Conservation (phyloP, 176 grass and related monocot genomes). For the Paspalum vaginatum region DNA sequence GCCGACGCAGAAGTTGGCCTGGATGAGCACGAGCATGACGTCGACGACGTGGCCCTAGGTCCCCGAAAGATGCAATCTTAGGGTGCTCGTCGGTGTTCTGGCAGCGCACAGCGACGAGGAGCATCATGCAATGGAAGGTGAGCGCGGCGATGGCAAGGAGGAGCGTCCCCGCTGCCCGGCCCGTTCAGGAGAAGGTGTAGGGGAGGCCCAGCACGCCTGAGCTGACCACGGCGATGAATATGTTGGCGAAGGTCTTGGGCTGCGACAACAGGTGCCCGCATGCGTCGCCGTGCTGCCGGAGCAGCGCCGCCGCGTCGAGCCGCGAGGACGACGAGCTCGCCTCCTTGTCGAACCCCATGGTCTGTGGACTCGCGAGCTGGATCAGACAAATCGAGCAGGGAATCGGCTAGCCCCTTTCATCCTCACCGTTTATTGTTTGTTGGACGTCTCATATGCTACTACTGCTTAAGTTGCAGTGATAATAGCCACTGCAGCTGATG, state of each 20-base stretch:
- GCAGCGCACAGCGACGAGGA: conserved; percentile 70
- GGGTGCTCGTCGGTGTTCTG: conserved; percentile 49
- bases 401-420: too few relatives aligned
- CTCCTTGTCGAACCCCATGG: conserved; percentile 70
- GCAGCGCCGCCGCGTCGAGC: conserved; percentile 56
- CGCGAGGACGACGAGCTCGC: conserved; percentile 61
- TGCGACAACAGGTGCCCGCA: conserved; percentile 63
- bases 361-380: background rate
- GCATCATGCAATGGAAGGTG: conserved; percentile 97
- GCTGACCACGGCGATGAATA: conserved; percentile 91
- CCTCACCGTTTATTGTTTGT: too few relatives aligned
- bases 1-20: conserved; percentile 85
- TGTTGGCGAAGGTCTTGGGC: conserved; percentile 95
- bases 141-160: conserved; percentile 73
- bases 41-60: conserved; percentile 88
- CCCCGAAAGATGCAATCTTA: conserved; percentile 86
- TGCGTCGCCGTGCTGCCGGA: conserved; percentile 43
- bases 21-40: conserved; percentile 95
- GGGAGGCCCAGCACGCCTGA: conserved; percentile 92
- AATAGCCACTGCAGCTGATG: too few relatives aligned
- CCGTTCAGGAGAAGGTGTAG: conserved; percentile 96
- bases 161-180: conserved; percentile 71
- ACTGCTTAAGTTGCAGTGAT: too few relatives aligned
- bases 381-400: background rate
- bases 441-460: too few relatives aligned